phyloP scores from a whole-genome alignment of 306 rosid genomes.

The Casuarina glauca region DNA sequence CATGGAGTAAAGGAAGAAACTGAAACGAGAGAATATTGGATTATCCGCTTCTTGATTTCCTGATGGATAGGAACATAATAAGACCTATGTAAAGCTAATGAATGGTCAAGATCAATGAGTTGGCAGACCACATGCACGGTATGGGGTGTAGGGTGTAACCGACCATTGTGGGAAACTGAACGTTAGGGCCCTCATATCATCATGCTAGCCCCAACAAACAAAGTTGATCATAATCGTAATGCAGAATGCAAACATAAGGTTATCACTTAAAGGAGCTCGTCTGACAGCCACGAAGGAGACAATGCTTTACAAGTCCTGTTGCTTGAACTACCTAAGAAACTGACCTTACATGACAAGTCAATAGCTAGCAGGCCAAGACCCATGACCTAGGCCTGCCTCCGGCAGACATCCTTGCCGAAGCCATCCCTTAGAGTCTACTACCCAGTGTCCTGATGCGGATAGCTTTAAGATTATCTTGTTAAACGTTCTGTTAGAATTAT shows the following conservation, averaged over 20 bases:
- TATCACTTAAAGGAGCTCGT: slow-evolving; percentile 14
- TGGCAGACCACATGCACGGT: slow-evolving; percentile 49
- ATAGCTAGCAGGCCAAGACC: slow-evolving; percentile 28
- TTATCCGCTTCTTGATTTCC: background rate
- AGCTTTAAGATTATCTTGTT: background rate
- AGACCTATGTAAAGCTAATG: slow-evolving; percentile 27
- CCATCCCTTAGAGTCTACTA: slow-evolving; percentile 1
- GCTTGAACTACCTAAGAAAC: slow-evolving; percentile 22
- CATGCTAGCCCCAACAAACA: slow-evolving; percentile 6
- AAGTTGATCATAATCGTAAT: background rate
- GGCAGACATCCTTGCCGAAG: slow-evolving; percentile 41
- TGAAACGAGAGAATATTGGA: background rate
- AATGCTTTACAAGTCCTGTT: slow-evolving; percentile 27
- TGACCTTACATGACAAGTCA: slow-evolving; percentile 16
- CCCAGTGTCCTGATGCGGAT: background rate
- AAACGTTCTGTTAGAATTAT: background rate
- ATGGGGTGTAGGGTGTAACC: slow-evolving; percentile 22
- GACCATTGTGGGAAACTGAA: too few species aligned
- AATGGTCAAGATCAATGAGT: slow-evolving; percentile 51
- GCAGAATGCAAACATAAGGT: background rate
- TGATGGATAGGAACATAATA: slow-evolving; percentile 5
- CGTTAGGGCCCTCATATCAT: slow-evolving; percentile 20
- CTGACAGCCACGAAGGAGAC: slow-evolving; percentile 39
- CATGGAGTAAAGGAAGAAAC: background rate
- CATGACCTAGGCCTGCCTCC: slow-evolving; percentile 37